Conservation (phyloP, 371 early-diverging fungal genomes). For the Mucor racemosus region DNA sequence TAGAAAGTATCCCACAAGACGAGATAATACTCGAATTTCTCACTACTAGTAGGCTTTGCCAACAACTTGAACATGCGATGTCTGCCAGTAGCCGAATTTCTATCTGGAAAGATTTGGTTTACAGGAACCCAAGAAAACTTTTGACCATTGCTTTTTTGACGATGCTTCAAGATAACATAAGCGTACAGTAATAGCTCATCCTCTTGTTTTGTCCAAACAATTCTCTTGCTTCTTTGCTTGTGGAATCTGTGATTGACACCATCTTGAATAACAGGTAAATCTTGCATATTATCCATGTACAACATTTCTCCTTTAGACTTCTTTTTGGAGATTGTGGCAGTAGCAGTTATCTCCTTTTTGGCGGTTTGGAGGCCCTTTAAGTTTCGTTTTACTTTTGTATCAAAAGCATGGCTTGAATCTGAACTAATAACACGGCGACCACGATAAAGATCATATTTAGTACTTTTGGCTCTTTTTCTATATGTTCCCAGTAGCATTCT, state of each 20-base stretch:
- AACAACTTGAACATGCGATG: conserved; percentile 41
- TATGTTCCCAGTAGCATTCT: background rate
- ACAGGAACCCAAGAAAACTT: conserved; percentile 47
- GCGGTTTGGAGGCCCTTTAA: too few relatives aligned
- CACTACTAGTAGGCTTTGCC: conserved; percentile 24
- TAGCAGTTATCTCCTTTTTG: too few relatives aligned
- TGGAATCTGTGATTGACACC: background rate
- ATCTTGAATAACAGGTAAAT: conserved; percentile 21
- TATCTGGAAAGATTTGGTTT: conserved; percentile 27
- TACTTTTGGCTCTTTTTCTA: background rate
- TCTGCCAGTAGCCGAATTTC: conserved; percentile 32
- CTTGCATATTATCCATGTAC: conserved; percentile 21
- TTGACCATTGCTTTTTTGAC: background rate
- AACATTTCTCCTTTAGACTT: conserved; percentile 2
- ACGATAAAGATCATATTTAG: background rate
- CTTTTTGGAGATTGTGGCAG: conserved; percentile 4
- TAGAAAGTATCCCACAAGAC: conserved; percentile 46
- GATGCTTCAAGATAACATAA: conserved; percentile 36
- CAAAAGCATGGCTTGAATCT: conserved; percentile 10
- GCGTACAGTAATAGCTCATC: conserved; percentile 55
- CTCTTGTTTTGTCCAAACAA: conserved; percentile 49
- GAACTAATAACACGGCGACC: conserved; percentile 17
- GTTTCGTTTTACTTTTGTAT: too few relatives aligned
- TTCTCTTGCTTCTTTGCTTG: conserved; percentile 25
- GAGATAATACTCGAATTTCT: conserved; percentile 29